Percentiles rank a stretch among this genome's conserved stretches.
phyloP scores from a whole-genome alignment of 2,329 filamentous ascomycete genomes.

The Pyrenophora graminea region DNA sequence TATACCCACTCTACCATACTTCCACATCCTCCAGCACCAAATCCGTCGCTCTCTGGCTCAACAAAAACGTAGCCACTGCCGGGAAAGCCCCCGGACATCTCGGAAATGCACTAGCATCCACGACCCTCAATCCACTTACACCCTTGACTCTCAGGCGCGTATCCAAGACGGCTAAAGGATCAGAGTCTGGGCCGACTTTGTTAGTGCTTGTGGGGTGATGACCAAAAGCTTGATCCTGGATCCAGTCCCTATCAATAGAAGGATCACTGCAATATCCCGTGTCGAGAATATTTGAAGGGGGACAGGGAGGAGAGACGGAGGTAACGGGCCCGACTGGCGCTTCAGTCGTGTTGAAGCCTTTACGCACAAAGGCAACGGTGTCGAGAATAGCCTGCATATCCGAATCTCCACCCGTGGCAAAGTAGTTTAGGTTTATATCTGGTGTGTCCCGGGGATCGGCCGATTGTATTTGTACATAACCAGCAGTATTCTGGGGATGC shows the following conservation, averaged over 20 bases:
- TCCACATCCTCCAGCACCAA: constrained; percentile 24
- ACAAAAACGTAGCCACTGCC: constrained; percentile 53
- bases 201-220: constrained; percentile 26
- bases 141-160: constrained; percentile 48
- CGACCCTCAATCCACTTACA: constrained; percentile 55
- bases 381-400: constrained; percentile 57
- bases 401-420: constrained; percentile 57
- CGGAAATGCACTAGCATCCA: constrained; percentile 33
- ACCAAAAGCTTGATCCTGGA: constrained; percentile 25
- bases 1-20: neutral
- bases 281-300: constrained; percentile 39
- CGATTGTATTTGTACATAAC: constrained; percentile 63
- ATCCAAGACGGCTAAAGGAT: constrained; percentile 43
- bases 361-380: constrained; percentile 58
- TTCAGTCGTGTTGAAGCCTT: constrained; percentile 61
- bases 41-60: constrained; percentile 26
- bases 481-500: constrained; percentile 63
- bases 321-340: constrained; percentile 38
- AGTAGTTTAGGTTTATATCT: constrained; percentile 51
- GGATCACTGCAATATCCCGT: constrained; percentile 24
- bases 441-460: constrained; percentile 65
- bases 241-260: constrained; percentile 23
- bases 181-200: constrained; percentile 29
- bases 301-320: constrained; percentile 46
- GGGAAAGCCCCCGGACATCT: constrained; percentile 56